phyloP scores from a whole-genome alignment of 768 basidiomycete genomes.

The Collybia sp. region DNA sequence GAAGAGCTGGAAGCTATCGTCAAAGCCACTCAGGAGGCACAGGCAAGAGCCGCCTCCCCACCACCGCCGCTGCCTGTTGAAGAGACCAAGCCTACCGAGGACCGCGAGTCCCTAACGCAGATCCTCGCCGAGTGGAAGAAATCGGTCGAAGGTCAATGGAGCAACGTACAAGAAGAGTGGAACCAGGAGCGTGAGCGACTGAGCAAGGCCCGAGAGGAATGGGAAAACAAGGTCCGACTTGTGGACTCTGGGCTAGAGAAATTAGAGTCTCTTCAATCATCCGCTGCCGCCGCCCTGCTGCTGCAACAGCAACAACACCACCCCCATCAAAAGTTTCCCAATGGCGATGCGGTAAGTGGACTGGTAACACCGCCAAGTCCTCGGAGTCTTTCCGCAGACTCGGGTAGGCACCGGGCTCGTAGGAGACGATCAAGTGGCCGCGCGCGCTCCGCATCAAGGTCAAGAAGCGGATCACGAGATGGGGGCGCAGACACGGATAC shows the following conservation, averaged over 20 bases:
- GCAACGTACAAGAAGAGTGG: constrained; percentile 77
- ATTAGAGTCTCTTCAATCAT: constrained; percentile 29
- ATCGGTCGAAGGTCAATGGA: constrained; percentile 77
- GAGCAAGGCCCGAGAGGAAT: constrained; percentile 70
- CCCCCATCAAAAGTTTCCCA: constrained; percentile 18
- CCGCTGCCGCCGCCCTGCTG: constrained; percentile 28
- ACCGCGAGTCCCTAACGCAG: constrained; percentile 45
- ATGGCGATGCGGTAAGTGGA: constrained; percentile 40
- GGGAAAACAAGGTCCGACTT: constrained; percentile 57
- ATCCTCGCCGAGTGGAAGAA: constrained; percentile 73
- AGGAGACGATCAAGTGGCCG: constrained; percentile 28
- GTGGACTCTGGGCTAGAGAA: constrained; percentile 53
- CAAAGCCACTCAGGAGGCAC: constrained; percentile 34
- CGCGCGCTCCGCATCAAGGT: constrained; percentile 17
- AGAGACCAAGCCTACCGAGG: constrained; percentile 11
- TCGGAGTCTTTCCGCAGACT: constrained; percentile 64
- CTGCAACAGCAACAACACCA: constrained; percentile 20
- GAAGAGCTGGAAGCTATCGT: constrained; percentile 63
- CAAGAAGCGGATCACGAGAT: constrained; percentile 13
- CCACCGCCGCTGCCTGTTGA: constrained; percentile 1
- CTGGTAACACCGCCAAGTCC: constrained; percentile 77
- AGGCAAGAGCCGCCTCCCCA: constrained; percentile 11
- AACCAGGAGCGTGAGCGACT: constrained; percentile 74
- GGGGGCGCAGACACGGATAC: constrained; percentile 17
- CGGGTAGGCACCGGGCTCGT: constrained; percentile 39